Base-by-base conservation (phyloP, 2,329 filamentous ascomycete genomes). In the Nigrograna mackinnonii region DNA sequence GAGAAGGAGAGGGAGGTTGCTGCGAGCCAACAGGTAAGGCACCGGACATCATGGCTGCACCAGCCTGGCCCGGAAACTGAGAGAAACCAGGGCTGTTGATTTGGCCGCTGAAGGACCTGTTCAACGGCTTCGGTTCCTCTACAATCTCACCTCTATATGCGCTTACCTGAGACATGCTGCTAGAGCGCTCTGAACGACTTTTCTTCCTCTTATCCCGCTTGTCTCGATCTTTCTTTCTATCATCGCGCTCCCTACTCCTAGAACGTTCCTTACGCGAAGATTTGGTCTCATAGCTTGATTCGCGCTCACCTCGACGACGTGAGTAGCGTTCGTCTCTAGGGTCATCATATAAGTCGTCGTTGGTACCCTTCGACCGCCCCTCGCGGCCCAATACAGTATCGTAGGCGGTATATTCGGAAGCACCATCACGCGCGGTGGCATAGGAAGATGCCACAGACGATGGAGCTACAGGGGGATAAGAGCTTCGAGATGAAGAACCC, bases 1-100 rank as follows among this genome's bases (percentile, higher is more conserved):
- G 76, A 72, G n/a, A n/a, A n/a, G n/a, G n/a, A n/a, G n/a, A n/a
- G 49, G 71, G 69, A 33, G 64, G 55, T 5, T 57, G 50, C 24
- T 61, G 58, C 30, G 48, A 53, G 45, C 50, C 50, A 17, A 50
- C 42, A 22, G 64, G 63, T 43, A 64, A 54, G 42, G 56, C 61
- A 43, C 58, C 62, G 22, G 65, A 64, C 59, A 62, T 67, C 52
- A 62, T 58, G 44, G 62, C 55, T 39, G 58, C 58, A 35, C 58
- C 62, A 46, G 46, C 54, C 50, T 64, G 65, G 35, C 57, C 59
- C n/a, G 66, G 58, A 40, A 66, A 67, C 43, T 58, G 64, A 31
- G 62, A 58, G 44, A 68, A 64, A 45, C 58, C 59, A 9, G 57
- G 55, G 37, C 48, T 58, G 40, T 49, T 49, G 39, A 64, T 50